These are phyloP conservation scores for Sambucus nigra DNA, from an alignment of 129 eudicot species.

Conservation along the genomic window DNA sequence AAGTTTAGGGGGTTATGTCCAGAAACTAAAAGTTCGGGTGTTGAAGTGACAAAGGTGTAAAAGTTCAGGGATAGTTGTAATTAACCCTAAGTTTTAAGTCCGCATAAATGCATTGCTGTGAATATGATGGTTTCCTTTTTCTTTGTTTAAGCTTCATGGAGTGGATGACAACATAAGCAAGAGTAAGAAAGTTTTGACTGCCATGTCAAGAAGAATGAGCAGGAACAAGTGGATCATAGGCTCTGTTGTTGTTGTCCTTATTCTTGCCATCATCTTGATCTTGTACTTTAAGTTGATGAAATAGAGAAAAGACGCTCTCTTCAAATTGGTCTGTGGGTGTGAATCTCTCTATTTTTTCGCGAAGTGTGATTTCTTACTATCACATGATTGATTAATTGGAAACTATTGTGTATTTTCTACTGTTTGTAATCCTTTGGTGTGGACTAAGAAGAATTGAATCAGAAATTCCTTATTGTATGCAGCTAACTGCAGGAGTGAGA, in stretches of 20 bases:
- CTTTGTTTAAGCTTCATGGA: conserved; percentile 46
- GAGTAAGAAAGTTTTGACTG: conserved; percentile 46
- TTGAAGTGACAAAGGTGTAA: too few species aligned
- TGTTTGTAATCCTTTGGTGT: not conserved
- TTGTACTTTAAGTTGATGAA: conserved; percentile 44
- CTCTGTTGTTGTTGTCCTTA: conserved; percentile 34
- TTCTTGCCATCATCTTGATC: conserved; percentile 43
- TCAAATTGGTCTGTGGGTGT: not conserved
- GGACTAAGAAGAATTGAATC: not conserved
- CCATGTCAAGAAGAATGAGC: conserved; percentile 53
- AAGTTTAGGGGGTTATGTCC: not conserved
- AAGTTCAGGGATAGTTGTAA: too few species aligned
- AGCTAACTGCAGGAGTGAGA: not conserved
- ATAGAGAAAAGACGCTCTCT: not conserved
- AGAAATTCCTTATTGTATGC: not conserved
- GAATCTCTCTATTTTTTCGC: not conserved
- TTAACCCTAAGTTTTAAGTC: too few species aligned
- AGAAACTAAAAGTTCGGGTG: too few species aligned
- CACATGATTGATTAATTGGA: not conserved
- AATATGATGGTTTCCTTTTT: not conserved
- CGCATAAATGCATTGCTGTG: too few species aligned
- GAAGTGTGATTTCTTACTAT: conserved; percentile 2
- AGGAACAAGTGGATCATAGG: conserved; percentile 59
- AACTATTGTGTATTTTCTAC: not conserved
- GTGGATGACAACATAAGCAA: conserved; percentile 56